Base-by-base conservation (phyloP, 495 filamentous ascomycete species). In the Talaromyces borbonicus region DNA sequence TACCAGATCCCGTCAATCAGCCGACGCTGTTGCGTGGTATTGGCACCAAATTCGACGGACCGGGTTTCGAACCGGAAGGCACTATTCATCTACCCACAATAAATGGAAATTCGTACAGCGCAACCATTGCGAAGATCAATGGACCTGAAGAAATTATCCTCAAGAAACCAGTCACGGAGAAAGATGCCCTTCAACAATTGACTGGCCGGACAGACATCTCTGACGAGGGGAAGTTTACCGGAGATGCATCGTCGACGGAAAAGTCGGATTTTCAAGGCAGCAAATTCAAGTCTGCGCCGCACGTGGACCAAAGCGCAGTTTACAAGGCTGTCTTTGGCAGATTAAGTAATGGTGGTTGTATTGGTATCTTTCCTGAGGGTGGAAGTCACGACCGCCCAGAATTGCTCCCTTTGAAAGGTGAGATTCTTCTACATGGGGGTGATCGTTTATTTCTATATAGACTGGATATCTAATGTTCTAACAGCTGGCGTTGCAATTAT, bases 281-380 rank as follows among this genome's bases (percentile, higher is more conserved):
- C 9, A 83, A 78, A 41, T 97, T 82, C 67, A 92, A 90, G 65
- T 70, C 84, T 5, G 88, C 92, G 2, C 92, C 92, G 11, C 90
- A 97, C 60, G 87, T 97, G 16, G 85, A 97, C 62, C 92, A 99
- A 62, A 86, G 80, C 8, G 74, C 84, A 46, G 92, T 99, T 24
- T 99, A 97, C 59, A 76, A 95, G 60, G 85, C 87, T 3, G 92
- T 99, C 0, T 96, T 95, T 61, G 74, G 79, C 41, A 74, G 84
- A 18, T 72, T 99, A 22, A 83, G 79, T 53, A 66, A 68, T 5
- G 90, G 89, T 18, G 92, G 89, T 19, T 95, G 89, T 57, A 81
- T 97, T 39, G 92, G 93, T 45, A 96, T 99, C 55, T 99, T 97
- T 58, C 92, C 92, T 1, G 92, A 99, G 65, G 92, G 92, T 52